Percentiles rank a stretch among this genome's conserved stretches.
Evolutionary conservation across 345 rosid genomes (phyloP).

Genomic region (Salix suchowensis): DNA sequence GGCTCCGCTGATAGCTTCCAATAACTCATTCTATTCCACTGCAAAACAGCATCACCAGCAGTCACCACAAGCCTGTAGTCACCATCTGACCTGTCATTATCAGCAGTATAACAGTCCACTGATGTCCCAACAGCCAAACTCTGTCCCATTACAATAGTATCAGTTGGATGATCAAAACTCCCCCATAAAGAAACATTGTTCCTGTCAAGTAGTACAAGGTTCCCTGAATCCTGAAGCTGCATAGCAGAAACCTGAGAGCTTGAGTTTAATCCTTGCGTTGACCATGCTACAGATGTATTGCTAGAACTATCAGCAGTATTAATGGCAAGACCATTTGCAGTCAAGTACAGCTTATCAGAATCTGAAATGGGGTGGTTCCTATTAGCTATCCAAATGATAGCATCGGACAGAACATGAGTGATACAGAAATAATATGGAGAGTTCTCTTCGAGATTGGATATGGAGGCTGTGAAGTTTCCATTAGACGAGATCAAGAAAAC

Average conservation of each 20-base stretch:
- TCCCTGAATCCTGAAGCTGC: conserved; percentile 23
- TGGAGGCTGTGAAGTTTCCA: conserved; percentile 13
- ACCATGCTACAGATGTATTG: conserved; percentile 3
- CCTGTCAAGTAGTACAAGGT: conserved; percentile 16
- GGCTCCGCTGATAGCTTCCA: conserved; percentile 16
- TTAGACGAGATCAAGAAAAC: conserved; percentile 18
- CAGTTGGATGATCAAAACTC: conserved; percentile 20
- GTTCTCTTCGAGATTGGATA: neutral
- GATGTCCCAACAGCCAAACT: conserved; percentile 2
- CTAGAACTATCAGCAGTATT: neutral
- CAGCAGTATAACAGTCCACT: too few species aligned
- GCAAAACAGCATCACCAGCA: conserved; percentile 8
- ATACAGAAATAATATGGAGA: conserved; percentile 13
- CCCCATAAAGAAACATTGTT: conserved; percentile 19
- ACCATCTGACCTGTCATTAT: neutral
- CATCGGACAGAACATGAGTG: conserved; percentile 8
- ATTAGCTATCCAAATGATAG: conserved; percentile 25
- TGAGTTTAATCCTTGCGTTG: conserved; percentile 1
- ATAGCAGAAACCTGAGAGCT: neutral
- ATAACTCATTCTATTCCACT: conserved; percentile 17
- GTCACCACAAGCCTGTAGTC: conserved; percentile 16
- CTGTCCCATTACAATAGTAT: conserved; percentile 20
- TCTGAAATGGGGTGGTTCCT: conserved; percentile 9
- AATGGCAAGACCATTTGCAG: conserved; percentile 14
- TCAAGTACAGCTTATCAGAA: conserved; percentile 8